These are phyloP conservation scores for Monosporascus sp. DNA, from an alignment of 2,329 filamentous ascomycete genomes.

Conservation along the genomic window DNA sequence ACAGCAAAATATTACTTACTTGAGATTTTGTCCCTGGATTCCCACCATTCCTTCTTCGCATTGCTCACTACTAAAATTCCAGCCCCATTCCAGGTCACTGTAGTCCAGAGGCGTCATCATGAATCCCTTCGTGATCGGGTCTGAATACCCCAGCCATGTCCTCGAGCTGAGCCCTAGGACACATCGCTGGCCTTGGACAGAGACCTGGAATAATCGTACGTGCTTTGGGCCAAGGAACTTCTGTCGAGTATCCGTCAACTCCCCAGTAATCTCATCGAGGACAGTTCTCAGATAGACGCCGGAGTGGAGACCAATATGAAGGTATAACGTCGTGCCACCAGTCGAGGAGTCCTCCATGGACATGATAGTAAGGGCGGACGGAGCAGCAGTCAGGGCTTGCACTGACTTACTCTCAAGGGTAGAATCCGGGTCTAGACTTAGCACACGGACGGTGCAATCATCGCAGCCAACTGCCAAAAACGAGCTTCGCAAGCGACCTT, in stretches of 20 bases:
- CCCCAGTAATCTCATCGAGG: slow-evolving; percentile 90
- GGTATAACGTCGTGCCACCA: slow-evolving; percentile 80
- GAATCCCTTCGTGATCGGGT: slow-evolving; percentile 79
- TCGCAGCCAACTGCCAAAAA: slow-evolving; percentile 96
- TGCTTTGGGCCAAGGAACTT: slow-evolving; percentile 90
- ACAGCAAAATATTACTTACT: slow-evolving; percentile 48
- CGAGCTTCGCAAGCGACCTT: slow-evolving; percentile 81
- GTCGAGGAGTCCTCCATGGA: slow-evolving; percentile 91
- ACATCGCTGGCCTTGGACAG: slow-evolving; percentile 75
- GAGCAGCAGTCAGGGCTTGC: slow-evolving; percentile 85
- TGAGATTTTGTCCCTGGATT: slow-evolving; percentile 80
- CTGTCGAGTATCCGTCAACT: slow-evolving; percentile 88
- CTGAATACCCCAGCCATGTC: slow-evolving; percentile 93
- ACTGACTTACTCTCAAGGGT: slow-evolving; percentile 92
- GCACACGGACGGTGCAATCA: slow-evolving; percentile 89
- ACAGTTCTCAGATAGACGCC: slow-evolving; percentile 95
- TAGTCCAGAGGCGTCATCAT: slow-evolving; percentile 91
- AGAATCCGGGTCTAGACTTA: slow-evolving; percentile 83
- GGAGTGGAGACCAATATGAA: slow-evolving; percentile 93
- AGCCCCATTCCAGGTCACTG: slow-evolving; percentile 82
- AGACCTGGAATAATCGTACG: slow-evolving; percentile 87
- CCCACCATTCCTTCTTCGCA: slow-evolving; percentile 92
- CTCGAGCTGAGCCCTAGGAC: slow-evolving; percentile 87
- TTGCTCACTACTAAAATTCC: slow-evolving; percentile 95
- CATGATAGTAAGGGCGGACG: slow-evolving; percentile 85